Percentiles rank a stretch among this genome's conserved stretches.
Conservation (phyloP, 352 stramenopile genomes). For the Globisporangium nunn region DNA sequence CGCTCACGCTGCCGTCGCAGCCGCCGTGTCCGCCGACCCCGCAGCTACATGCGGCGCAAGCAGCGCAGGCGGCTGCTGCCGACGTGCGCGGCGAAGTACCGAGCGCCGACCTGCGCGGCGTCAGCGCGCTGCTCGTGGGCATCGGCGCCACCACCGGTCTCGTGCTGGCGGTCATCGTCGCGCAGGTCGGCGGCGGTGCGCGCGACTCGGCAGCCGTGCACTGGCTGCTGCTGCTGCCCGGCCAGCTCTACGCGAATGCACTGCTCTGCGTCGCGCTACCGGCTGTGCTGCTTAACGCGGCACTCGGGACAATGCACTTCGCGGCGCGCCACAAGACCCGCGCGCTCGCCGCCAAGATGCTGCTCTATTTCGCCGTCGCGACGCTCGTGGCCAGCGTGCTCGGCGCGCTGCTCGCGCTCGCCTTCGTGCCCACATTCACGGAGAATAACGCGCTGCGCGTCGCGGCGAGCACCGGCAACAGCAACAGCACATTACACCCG, state of each 20-base stretch:
- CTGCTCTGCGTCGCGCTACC: slow-evolving; percentile 37
- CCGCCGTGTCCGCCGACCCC: background rate
- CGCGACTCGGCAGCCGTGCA: slow-evolving; percentile 8
- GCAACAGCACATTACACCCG: background rate
- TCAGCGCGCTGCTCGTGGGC: slow-evolving; percentile 18
- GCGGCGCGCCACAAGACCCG: slow-evolving; percentile 31
- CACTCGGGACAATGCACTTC: slow-evolving; percentile 40
- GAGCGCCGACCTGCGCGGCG: slow-evolving; percentile 7
- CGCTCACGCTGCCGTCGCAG: background rate
- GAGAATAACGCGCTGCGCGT: slow-evolving; percentile 17
- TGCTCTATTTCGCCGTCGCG: slow-evolving; percentile 24
- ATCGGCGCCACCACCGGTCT: slow-evolving; percentile 19
- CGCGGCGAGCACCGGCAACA: slow-evolving; percentile 6
- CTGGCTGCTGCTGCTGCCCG: slow-evolving; percentile 21
- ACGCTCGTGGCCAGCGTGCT: slow-evolving; percentile 42
- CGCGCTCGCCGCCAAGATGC: slow-evolving; percentile 19
- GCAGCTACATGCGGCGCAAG: background rate
- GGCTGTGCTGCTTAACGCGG: slow-evolving; percentile 28
- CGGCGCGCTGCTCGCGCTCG: slow-evolving; percentile 34
- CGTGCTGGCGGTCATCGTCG: slow-evolving; percentile 16
- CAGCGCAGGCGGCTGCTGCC: slow-evolving; percentile 1
- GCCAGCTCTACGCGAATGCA: slow-evolving; percentile 26
- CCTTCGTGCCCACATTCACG: slow-evolving; percentile 28
- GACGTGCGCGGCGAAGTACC: slow-evolving; percentile 10
- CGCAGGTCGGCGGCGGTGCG: slow-evolving; percentile 13